These are phyloP conservation scores for Phytophthora uliginosa DNA, from an alignment of 352 stramenopile genomes.

Conservation along the genomic window DNA sequence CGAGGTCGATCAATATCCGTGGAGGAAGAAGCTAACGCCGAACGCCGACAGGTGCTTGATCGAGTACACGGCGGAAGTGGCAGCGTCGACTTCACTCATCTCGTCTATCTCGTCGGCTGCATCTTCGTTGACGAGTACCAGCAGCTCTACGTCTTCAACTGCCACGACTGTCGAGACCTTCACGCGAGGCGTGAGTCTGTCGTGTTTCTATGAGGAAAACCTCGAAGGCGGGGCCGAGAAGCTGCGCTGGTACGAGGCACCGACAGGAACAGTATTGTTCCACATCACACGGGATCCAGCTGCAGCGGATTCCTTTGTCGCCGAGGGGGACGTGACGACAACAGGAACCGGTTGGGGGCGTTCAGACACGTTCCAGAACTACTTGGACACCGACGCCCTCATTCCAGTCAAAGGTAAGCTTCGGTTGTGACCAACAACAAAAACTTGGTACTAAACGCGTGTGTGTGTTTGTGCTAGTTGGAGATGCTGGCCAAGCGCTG, in stretches of 20 bases:
- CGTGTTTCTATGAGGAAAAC: constrained; percentile 93
- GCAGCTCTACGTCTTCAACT: constrained; percentile 25
- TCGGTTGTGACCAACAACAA: neutral
- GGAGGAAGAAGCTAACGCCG: constrained; percentile 84
- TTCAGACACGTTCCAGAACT: constrained; percentile 52
- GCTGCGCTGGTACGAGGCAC: constrained; percentile 90
- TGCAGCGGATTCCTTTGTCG: constrained; percentile 69
- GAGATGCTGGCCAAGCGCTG: constrained; percentile 49
- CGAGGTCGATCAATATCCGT: constrained; percentile 94
- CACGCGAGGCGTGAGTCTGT: constrained; percentile 85
- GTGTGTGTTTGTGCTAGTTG: constrained; percentile 38
- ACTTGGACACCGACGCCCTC: constrained; percentile 74
- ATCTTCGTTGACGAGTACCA: constrained; percentile 15
- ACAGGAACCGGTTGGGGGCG: constrained; percentile 68
- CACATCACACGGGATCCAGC: constrained; percentile 88
- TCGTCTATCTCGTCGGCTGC: constrained; percentile 48
- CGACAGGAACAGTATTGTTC: constrained; percentile 85
- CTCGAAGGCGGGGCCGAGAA: constrained; percentile 82
- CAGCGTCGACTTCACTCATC: constrained; percentile 37
- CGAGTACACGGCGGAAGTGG: constrained; percentile 52
- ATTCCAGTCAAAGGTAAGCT: constrained; percentile 77
- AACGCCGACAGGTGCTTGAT: constrained; percentile 88
- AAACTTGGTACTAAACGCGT: constrained; percentile 8
- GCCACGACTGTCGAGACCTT: constrained; percentile 27
- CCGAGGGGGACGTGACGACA: constrained; percentile 26